Evolutionary conservation across 169 alveolate genomes (phyloP).

Genomic region (Eimeria sp.): DNA sequence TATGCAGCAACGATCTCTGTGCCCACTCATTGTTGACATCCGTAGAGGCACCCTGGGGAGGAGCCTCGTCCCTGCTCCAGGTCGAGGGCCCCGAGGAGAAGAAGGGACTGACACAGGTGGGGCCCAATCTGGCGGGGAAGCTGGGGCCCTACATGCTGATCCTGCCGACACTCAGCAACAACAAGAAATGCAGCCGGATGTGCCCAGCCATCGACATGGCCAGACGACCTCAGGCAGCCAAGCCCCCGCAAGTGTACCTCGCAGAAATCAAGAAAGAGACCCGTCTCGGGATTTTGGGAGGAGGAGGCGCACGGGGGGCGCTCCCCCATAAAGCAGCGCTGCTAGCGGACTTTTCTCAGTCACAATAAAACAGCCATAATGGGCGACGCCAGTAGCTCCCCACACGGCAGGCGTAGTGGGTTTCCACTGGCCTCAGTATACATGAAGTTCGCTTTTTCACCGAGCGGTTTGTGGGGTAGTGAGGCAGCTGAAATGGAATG

Average conservation of each 20-base stretch:
- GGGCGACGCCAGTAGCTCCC: background rate
- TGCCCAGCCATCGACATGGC: background rate
- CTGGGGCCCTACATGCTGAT: slow-evolving; percentile 8
- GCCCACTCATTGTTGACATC: slow-evolving; percentile 35
- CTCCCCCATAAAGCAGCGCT: background rate
- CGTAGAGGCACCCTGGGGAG: slow-evolving; percentile 54
- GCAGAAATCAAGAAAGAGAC: slow-evolving; percentile 47
- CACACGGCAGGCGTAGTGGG: background rate
- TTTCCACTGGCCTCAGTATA: background rate
- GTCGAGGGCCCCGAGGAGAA: slow-evolving; percentile 3
- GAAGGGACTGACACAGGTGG: slow-evolving; percentile 12
- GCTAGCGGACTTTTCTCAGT: background rate
- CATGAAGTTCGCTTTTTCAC: background rate
- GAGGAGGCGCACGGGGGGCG: slow-evolving; percentile 43
- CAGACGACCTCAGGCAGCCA: background rate
- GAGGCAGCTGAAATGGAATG: background rate
- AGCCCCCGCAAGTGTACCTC: slow-evolving; percentile 1
- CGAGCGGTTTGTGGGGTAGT: background rate
- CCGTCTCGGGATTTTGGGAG: slow-evolving; percentile 59
- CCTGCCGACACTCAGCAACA: background rate
- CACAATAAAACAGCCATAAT: background rate
- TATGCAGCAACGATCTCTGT: slow-evolving; percentile 56
- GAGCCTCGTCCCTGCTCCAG: slow-evolving; percentile 1
- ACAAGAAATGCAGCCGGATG: slow-evolving; percentile 33
- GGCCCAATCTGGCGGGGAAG: background rate